These are phyloP conservation scores for Austroboletus rostrupii DNA, from an alignment of 1,284 basidiomycete genomes.

Conservation along the genomic window DNA sequence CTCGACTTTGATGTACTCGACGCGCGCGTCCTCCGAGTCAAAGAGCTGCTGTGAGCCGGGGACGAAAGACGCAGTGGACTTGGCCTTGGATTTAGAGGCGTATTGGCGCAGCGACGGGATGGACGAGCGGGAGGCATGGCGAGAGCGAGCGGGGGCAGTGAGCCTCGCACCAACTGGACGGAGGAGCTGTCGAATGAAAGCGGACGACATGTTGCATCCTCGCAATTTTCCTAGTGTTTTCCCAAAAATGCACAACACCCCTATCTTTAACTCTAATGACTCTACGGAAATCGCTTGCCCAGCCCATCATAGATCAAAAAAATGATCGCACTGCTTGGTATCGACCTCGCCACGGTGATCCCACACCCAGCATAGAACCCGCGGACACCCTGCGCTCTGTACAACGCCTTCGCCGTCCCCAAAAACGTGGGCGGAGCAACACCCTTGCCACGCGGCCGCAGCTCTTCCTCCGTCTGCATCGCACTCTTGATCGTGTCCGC, in stretches of 20 bases:
- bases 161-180: slow-evolving; percentile 7
- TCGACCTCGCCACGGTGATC: slow-evolving; percentile 82
- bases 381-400: slow-evolving; percentile 68
- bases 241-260: not conserved
- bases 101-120: slow-evolving; percentile 19
- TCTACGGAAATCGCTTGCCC: slow-evolving; percentile 49
- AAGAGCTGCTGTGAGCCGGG: slow-evolving; percentile 58
- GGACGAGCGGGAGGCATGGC: not conserved
- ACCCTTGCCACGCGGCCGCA: slow-evolving; percentile 51
- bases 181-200: slow-evolving; percentile 12
- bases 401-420: slow-evolving; percentile 74
- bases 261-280: not conserved
- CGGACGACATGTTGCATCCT: slow-evolving; percentile 15
- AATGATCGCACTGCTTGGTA: slow-evolving; percentile 89
- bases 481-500: slow-evolving; percentile 94
- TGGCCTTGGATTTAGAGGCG: slow-evolving; percentile 32
- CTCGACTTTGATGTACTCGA: slow-evolving; percentile 56
- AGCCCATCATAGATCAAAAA: slow-evolving; percentile 88
- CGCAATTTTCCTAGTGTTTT: no score
- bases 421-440: slow-evolving; percentile 54
- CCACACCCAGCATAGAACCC: slow-evolving; percentile 97
- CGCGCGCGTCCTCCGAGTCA: slow-evolving; percentile 42
- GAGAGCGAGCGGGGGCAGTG: not conserved
- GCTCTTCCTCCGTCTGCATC: slow-evolving; percentile 92
- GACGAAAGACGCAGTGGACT: slow-evolving; percentile 49